Evolutionary conservation across 2,329 filamentous ascomycete genomes (phyloP), one percentile per base, ranked within the genome.

Genomic region (Colletotrichum agaves): DNA sequence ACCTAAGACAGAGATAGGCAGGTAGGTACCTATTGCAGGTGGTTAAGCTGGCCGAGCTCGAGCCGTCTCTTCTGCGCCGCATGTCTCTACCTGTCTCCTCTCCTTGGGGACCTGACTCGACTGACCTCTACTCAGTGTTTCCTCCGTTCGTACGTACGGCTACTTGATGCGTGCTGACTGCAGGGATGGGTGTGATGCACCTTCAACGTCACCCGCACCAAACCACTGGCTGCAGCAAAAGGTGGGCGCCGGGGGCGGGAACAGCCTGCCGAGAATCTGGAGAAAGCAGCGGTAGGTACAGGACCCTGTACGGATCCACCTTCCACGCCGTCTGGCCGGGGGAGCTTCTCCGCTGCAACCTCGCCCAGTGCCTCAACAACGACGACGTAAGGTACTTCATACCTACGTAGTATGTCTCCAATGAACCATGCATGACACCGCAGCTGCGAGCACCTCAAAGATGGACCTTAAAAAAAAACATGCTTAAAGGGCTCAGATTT

Each of bases 311-410:
- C 23, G 56, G 44, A 58, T 59, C 64, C 64, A 67, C 64, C 52
- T 46, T 53, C 17, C 43, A 63, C 59, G 50, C 44, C 50, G 63
- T 63, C 59, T 44, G 59, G 27, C 60, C 50, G 63, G 61, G 52
- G 7, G 60, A 44, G 33, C 33, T n/a, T 50, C 44, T 60, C 57
- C 57, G 56, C 56, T 44, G 33, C 50, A 39, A 53, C 56, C 15
- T 64, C 31, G 17, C 39, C 12, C 27, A 17, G 31, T 31, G 50
- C 50, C 31, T 37, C 50, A 33, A n/a, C 47, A 35, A 35, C 47
- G 7, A 50, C 47, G 17, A 15, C 47, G 8, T 50, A 13, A 15
- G 21, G n/a, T n/a, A n/a, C n/a, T n/a, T n/a, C n/a, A n/a, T n/a
- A n/a, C n/a, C n/a, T n/a, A n/a, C n/a, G n/a, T n/a, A n/a, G n/a